These are phyloP conservation scores for Pyrrhoderma lamaoense DNA, from an alignment of 1,284 basidiomycete genomes.

Conservation along the genomic window DNA sequence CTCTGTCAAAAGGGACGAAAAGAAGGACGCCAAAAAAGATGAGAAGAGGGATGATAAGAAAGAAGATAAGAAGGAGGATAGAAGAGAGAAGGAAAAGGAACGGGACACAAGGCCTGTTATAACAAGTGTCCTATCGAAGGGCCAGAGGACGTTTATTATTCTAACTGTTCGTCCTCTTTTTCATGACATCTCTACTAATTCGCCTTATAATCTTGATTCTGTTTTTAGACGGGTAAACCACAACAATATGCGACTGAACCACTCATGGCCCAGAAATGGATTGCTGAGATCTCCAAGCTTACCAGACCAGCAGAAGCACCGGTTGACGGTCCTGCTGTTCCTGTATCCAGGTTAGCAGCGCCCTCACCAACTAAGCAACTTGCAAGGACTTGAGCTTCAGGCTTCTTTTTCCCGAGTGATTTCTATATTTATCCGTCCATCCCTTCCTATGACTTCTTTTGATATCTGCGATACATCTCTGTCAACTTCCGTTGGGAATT, in stretches of 20 bases:
- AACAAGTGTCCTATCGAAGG: conserved; percentile 43
- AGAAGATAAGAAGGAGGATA: conserved; percentile 10
- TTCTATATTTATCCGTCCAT: not conserved
- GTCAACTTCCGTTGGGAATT: too few species aligned
- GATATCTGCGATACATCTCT: too few species aligned
- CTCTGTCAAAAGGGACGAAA: not conserved
- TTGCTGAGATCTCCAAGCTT: conserved; percentile 33
- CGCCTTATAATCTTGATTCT: not conserved
- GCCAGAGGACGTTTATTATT: conserved; percentile 55
- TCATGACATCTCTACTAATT: conserved; percentile 3
- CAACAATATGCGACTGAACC: conserved; percentile 44
- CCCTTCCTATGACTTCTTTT: not conserved
- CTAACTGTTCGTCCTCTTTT: conserved; percentile 39
- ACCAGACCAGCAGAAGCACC: conserved; percentile 4
- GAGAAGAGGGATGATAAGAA: conserved; percentile 26
- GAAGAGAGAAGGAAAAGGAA: conserved; percentile 30
- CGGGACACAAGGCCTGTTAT: conserved; percentile 36
- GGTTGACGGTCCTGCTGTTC: not conserved
- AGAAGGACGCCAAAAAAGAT: conserved; percentile 26
- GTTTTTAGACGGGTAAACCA: conserved; percentile 41
- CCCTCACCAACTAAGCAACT: conserved; percentile 5
- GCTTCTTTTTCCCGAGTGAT: not conserved
- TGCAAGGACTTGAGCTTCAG: conserved; percentile 1
- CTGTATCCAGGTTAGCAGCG: not conserved
- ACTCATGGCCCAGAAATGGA: conserved; percentile 38